phyloP scores from a whole-genome alignment of 352 stramenopile species.

The Globisporangium lucens region DNA sequence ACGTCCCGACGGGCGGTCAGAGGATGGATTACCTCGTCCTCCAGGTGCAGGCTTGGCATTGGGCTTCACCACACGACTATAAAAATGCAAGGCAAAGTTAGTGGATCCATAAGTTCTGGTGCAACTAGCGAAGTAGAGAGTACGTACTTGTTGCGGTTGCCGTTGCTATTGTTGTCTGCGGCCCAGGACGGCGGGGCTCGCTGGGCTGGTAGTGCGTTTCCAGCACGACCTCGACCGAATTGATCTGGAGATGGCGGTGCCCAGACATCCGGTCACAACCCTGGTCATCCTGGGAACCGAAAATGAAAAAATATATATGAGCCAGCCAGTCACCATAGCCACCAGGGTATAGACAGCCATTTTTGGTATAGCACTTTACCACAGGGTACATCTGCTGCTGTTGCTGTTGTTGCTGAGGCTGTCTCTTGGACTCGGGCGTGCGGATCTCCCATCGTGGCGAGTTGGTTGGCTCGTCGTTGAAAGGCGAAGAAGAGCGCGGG shows the following conservation, averaged over 20 bases:
- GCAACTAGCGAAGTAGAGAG: no score
- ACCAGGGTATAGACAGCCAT: neutral
- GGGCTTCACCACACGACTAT: slow-evolving; percentile 36
- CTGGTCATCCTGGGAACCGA: slow-evolving; percentile 18
- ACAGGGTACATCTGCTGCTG: slow-evolving; percentile 7
- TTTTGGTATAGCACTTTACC: neutral
- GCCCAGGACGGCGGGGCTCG: slow-evolving; percentile 53
- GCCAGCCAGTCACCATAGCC: neutral
- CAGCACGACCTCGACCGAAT: slow-evolving; percentile 23
- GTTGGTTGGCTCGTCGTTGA: slow-evolving; percentile 22
- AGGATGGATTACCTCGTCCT: slow-evolving; percentile 16
- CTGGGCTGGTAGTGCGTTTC: slow-evolving; percentile 15
- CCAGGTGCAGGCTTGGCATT: slow-evolving; percentile 19
- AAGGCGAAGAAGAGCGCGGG: slow-evolving; percentile 8
- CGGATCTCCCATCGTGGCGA: slow-evolving; percentile 57
- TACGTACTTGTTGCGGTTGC: slow-evolving; percentile 30
- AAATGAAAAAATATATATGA: neutral
- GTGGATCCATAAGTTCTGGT: no score
- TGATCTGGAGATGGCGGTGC: slow-evolving; percentile 62
- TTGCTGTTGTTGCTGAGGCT: slow-evolving; percentile 15
- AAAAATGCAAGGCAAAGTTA: neutral
- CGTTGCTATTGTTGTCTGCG: slow-evolving; percentile 34
- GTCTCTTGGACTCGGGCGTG: slow-evolving; percentile 31
- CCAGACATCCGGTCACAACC: slow-evolving; percentile 67
- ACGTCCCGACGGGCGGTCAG: slow-evolving; percentile 37